A percentile compares a stretch with the other conserved stretches of the same genome.
Conservation (phyloP, 2,329 filamentous ascomycete genomes). For the Tolypocladium album region DNA sequence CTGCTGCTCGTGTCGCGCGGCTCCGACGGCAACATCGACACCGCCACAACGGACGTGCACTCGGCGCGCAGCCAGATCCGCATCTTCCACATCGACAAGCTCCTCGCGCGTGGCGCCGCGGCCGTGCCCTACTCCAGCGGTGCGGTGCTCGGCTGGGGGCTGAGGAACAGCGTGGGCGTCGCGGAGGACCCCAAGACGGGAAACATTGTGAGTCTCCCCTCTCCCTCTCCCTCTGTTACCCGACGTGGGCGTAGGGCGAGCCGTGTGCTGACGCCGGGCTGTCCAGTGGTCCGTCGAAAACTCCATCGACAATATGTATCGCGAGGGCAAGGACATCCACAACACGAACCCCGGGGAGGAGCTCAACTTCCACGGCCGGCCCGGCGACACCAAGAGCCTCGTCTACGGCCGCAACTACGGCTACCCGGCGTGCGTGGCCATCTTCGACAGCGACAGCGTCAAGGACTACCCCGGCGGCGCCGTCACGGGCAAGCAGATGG, state of each 20-base stretch:
- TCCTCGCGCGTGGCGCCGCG: constrained; percentile 11
- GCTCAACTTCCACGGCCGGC: constrained; percentile 56
- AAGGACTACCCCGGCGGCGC: constrained; percentile 21
- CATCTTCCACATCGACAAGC: constrained; percentile 24
- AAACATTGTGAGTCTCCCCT: constrained; percentile 18
- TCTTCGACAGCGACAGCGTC: constrained; percentile 32
- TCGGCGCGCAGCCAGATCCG: constrained; percentile 52
- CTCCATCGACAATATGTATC: constrained; percentile 48
- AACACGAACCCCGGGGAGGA: constrained; percentile 61
- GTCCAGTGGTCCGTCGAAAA: constrained; percentile 52
- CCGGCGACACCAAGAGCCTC: constrained; percentile 19
- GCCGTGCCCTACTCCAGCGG: constrained; percentile 31
- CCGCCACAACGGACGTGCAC: constrained; percentile 29
- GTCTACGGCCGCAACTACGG: constrained; percentile 41
- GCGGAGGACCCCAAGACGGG: constrained; percentile 43
- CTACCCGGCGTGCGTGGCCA: constrained; percentile 52
- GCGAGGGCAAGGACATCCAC: constrained; percentile 46
- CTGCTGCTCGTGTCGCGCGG: constrained; percentile 53
- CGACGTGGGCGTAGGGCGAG: too few species aligned
- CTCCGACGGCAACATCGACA: constrained; percentile 47
- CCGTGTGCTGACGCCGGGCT: background rate
- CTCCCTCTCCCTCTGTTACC: too few species aligned
- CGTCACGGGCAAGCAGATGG: constrained; percentile 12
- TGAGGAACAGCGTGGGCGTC: constrained; percentile 59
- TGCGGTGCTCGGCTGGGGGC: constrained; percentile 47